Base-by-base conservation (phyloP, 768 basidiomycete genomes). In the Suillus variegatus region DNA sequence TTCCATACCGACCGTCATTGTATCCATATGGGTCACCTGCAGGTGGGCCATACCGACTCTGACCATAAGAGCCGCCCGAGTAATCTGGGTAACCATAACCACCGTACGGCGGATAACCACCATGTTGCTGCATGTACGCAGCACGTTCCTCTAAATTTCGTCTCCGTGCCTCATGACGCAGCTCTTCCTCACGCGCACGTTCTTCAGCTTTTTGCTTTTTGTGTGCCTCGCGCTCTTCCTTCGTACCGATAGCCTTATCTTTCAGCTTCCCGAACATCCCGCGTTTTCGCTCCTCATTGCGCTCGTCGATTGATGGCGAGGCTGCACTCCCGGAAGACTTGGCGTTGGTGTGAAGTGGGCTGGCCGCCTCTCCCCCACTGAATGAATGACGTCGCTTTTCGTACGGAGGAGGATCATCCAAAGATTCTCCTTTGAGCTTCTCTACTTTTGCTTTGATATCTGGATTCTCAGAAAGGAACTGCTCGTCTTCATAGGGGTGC, bases 401-500 rank as follows among this genome's bases (percentile, higher is more conserved):
- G 60, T 76, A 76, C n/a, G 75, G 64, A 32, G 75, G 75, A 4
- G 75, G 75, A 1, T 64, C 70, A n/a, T 63, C 67, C 43, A 62
- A 25, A 6, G 64, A 54, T 20, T 63, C 4, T 7, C 54, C 49
- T 18, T 35, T 2, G 1, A 64, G 49, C 16, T 67, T 68, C 20
- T 69, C 69, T 20, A 79, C 69, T 66, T 82, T 82, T 64, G 82
- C 77, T 62, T 72, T 74, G 9, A 78, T 67, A 5, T 85, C 82
- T 9, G 88, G 85, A 66, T 89, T 84, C 55, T 85, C 82, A 6
- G 65, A 69, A n/a, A 90, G 79, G 74, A 83, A 91, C 61, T 85
- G 80, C 55, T 87, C 84, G 72, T 91, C 89, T 64, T 91, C 88
- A 65, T 85, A 85, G 1, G 91, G 90, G 71, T 93, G 90, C 1